phyloP scores from a whole-genome alignment of 192 early-diverging fungal genomes.

The Dissophora ornata region DNA sequence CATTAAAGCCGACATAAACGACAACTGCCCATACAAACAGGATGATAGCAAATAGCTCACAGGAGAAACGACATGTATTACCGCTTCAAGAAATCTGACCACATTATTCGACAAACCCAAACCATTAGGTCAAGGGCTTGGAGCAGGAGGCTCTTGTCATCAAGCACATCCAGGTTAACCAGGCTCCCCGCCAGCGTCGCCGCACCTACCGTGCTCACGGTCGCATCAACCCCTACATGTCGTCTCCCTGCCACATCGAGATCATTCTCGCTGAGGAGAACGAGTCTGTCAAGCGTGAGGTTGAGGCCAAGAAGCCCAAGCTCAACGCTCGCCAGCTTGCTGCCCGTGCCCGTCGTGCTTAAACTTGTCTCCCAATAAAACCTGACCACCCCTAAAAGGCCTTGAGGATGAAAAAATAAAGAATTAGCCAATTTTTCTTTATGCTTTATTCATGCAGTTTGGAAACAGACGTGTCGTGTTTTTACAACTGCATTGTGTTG shows the following conservation, averaged over 20 bases:
- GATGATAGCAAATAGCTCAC: no score
- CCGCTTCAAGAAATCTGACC: no score
- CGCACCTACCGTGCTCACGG: constrained; percentile 99
- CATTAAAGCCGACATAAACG: no score
- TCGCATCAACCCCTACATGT: constrained; percentile 86
- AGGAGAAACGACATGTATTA: no score
- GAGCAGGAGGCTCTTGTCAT: constrained; percentile 74
- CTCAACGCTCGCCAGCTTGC: constrained; percentile 69
- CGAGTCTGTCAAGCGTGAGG: constrained; percentile 81
- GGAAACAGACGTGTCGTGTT: no score
- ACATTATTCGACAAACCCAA: not conserved
- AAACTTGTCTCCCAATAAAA: constrained; percentile 11
- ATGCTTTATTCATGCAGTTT: not conserved
- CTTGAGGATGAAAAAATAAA: constrained; percentile 13
- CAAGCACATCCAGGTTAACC: constrained; percentile 97
- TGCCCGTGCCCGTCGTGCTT: constrained; percentile 60
- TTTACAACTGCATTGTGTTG: no score
- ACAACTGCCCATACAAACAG: no score
- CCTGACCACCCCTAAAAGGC: no score
- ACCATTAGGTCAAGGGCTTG: constrained; percentile 56
- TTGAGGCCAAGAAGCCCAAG: constrained; percentile 66
- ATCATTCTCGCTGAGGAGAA: constrained; percentile 91
- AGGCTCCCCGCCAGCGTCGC: constrained; percentile 97
- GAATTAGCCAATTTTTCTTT: constrained; percentile 12
- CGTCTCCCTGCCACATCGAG: constrained; percentile 96